Evolutionary conservation across 1,139 yeast species (phyloP).

Genomic region (Debaryomycetaceae sp.): DNA sequence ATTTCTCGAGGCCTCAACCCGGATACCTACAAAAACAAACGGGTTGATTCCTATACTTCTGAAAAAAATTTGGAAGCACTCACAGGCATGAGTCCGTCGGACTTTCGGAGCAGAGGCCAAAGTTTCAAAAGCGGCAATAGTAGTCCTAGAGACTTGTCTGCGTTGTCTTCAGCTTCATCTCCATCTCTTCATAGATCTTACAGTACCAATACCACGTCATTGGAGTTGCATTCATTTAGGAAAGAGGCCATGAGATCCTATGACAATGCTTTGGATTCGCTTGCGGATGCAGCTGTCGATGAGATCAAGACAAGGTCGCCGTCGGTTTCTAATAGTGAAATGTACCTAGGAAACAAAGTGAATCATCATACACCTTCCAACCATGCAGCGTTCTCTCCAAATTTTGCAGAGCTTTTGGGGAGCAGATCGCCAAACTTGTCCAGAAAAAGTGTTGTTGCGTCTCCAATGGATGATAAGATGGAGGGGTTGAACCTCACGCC

Average conservation of each 20-base stretch:
- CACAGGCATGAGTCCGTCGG: background rate
- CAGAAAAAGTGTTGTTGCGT: background rate
- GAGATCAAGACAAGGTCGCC: slow-evolving; percentile 21
- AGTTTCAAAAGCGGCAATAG: slow-evolving; percentile 14
- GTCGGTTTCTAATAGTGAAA: slow-evolving; percentile 5
- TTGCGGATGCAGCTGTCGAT: slow-evolving; percentile 31
- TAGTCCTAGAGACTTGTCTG: slow-evolving; percentile 4
- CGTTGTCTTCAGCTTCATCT: background rate
- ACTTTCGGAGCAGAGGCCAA: background rate
- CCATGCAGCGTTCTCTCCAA: slow-evolving; percentile 16
- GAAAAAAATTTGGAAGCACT: background rate
- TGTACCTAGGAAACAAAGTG: background rate
- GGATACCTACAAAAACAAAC: slow-evolving; percentile 12
- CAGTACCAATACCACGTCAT: slow-evolving; percentile 13
- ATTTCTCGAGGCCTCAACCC: slow-evolving; percentile 53
- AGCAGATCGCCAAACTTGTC: background rate
- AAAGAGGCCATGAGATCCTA: background rate
- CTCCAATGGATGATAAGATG: slow-evolving; percentile 1
- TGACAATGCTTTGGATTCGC: slow-evolving; percentile 18
- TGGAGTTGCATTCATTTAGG: slow-evolving; percentile 2
- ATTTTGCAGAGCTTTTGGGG: slow-evolving; percentile 15
- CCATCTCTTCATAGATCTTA: slow-evolving; percentile 12
- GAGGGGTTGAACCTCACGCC: slow-evolving; percentile 33
- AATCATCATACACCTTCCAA: slow-evolving; percentile 6
- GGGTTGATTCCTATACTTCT: background rate